Evolutionary conservation across 768 basidiomycete species (phyloP), one percentile per base, ranked within the genome.

Genomic region (Boletus eberwhitei): DNA sequence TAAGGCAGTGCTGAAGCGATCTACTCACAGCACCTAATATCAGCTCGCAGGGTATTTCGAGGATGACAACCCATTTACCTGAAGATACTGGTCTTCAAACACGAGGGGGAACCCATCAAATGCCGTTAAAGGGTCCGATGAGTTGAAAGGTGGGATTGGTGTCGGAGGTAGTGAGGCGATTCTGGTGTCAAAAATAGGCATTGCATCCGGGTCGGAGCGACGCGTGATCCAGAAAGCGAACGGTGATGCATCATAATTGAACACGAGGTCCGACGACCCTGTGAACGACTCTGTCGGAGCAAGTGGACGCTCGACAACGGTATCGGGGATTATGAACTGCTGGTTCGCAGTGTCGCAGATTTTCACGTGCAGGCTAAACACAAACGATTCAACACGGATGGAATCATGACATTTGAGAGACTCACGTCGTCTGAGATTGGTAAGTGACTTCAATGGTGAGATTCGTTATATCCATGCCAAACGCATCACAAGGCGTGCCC

Each of bases 181-280:
- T 39, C 88, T 79, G 1, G 88, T 90, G 62, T 91, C 88, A 61
- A 90, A 90, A 22, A 91, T 67, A 48, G 83, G 86, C 42, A 64
- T 61, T 7, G 73, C 76, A 32, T 77, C 67, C 4, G 83, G 84
- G 9, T 80, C 74, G 4, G 82, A 80, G 22, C 83, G 80, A 41
- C 88, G 81, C 2, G 86, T 87, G 58, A 91, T 83, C 88, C 88
- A 91, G 65, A 90, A 91, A 2, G 84, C 82, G 64, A 91, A 91
- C 0, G 90, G 88, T 0, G 75, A 73, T 1, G 76, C 8, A 2
- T 84, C 75, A 55, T 83, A 82, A 64, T 89, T 84, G 74, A 91
- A 90, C 4, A 83, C 72, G 11, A 91, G 74, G 61, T 90, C 88
- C 0, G 85, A 85, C 0, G 67, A 72, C 13, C 70, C 52, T 36